Conservation (phyloP, 208 protist genomes). For the Trypanosoma conorhini region DNA sequence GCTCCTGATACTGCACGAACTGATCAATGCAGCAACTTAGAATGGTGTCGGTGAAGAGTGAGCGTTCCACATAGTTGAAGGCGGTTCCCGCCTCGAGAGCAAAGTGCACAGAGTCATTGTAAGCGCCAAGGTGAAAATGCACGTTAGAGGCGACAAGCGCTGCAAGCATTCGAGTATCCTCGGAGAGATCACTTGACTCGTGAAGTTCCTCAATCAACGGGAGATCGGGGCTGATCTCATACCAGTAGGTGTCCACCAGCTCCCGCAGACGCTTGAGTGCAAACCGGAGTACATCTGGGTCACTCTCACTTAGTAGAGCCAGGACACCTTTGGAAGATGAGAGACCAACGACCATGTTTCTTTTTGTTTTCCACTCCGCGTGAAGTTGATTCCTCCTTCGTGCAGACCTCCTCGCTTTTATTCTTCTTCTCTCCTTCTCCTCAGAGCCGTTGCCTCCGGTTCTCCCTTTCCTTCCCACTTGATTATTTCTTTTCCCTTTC, state of each 20-base stretch:
- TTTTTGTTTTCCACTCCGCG: slow-evolving; percentile 21
- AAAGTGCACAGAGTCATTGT: slow-evolving; percentile 94
- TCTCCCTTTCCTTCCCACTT: slow-evolving; percentile 8
- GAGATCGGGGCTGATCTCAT: slow-evolving; percentile 81
- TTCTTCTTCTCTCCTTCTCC: slow-evolving; percentile 25
- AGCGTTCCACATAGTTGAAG: slow-evolving; percentile 92
- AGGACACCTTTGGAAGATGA: slow-evolving; percentile 87
- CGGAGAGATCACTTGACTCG: slow-evolving; percentile 50
- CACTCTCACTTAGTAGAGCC: slow-evolving; percentile 69
- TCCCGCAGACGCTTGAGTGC: slow-evolving; percentile 71
- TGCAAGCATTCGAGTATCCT: slow-evolving; percentile 76
- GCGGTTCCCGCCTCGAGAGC: slow-evolving; percentile 94
- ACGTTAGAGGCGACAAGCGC: slow-evolving; percentile 95
- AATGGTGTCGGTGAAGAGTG: slow-evolving; percentile 89
- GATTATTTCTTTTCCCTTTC: background rate
- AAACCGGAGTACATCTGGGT: slow-evolving; percentile 73
- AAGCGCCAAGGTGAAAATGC: slow-evolving; percentile 98
- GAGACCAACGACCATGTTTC: slow-evolving; percentile 47
- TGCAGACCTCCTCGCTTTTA: slow-evolving; percentile 7
- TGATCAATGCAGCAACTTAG: slow-evolving; percentile 95
- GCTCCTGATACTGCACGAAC: slow-evolving; percentile 87
- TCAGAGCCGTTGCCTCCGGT: background rate
- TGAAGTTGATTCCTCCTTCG: slow-evolving; percentile 12
- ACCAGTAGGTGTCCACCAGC: slow-evolving; percentile 90
- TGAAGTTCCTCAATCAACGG: slow-evolving; percentile 83